Conservation (phyloP, 495 filamentous ascomycete genomes). For the Hypomontagnella monticulosa region DNA sequence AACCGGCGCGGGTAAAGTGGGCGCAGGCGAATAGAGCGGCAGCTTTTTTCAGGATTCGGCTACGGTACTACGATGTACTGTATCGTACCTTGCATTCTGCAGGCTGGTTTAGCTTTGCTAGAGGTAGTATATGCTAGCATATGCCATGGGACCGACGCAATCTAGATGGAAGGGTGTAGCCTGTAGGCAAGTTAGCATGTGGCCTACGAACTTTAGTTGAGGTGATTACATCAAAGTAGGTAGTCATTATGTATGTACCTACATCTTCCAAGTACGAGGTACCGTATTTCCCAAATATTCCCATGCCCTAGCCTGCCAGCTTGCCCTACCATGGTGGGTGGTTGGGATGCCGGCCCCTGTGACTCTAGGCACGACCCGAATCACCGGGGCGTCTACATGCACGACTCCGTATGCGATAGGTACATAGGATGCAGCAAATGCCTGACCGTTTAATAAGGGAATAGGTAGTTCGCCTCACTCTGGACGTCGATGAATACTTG, state of each 20-base stretch:
- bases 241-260: slow-evolving; percentile 1
- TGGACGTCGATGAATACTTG: slow-evolving; percentile 2
- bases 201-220: too few relatives aligned
- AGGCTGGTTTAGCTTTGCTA: slow-evolving; percentile 17
- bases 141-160: slow-evolving; percentile 13
- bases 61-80: slow-evolving; percentile 11
- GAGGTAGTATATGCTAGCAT: slow-evolving; percentile 1
- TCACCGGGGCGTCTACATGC: slow-evolving; percentile 28
- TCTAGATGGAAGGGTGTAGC: slow-evolving; percentile 4
- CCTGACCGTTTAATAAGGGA: slow-evolving; percentile 6
- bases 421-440: background rate
- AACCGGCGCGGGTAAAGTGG: slow-evolving; percentile 29
- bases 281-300: slow-evolving; percentile 7
- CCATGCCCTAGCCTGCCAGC: slow-evolving; percentile 2
- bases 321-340: background rate
- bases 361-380: slow-evolving; percentile 28
- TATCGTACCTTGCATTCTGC: slow-evolving; percentile 44
- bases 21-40: background rate
- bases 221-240: background rate
- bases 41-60: background rate
- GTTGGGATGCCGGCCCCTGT: slow-evolving; percentile 1
- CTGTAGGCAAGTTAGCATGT: too few relatives aligned
- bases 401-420: background rate
- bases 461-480: slow-evolving; percentile 5
- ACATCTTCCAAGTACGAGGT: too few relatives aligned